Conservation (phyloP, 2,329 filamentous ascomycete species). For the Nannizzia gypsea region DNA sequence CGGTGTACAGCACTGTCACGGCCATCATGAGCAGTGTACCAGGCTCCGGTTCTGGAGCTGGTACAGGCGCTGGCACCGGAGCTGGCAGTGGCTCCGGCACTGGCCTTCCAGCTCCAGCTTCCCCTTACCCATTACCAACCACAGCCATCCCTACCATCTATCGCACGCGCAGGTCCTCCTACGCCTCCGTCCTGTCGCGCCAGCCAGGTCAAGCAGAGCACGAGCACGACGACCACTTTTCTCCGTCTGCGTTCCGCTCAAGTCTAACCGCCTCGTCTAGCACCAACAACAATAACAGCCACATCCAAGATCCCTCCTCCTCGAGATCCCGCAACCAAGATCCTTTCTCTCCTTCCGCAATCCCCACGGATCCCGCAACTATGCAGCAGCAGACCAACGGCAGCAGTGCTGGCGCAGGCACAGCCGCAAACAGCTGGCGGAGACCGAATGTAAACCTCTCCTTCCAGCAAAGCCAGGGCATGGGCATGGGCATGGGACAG, state of each 20-base stretch:
- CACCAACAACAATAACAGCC: constrained; percentile 24
- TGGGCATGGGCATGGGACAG: neutral
- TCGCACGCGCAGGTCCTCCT: constrained; percentile 42
- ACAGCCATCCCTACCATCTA: neutral
- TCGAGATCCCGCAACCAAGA: constrained; percentile 24
- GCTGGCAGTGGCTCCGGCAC: neutral
- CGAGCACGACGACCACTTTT: neutral
- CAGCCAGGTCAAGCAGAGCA: constrained; percentile 29
- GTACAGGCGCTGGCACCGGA: constrained; percentile 22
- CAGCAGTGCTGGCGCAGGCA: neutral
- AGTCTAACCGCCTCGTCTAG: constrained; percentile 24
- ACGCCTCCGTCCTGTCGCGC: constrained; percentile 47
- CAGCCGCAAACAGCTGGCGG: neutral
- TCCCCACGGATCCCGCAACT: neutral
- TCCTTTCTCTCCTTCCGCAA: constrained; percentile 12
- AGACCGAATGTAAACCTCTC: neutral
- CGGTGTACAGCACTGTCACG: constrained; percentile 23
- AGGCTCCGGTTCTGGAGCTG: constrained; percentile 32
- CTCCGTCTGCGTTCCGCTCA: constrained; percentile 21
- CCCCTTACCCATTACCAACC: constrained; percentile 27
- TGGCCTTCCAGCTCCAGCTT: constrained; percentile 22
- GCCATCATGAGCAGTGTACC: constrained; percentile 35
- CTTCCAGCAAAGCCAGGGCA: neutral
- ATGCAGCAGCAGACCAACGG: neutral
- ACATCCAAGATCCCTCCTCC: constrained; percentile 23